phyloP scores from a whole-genome alignment of 768 basidiomycete genomes.

The Auriscalpium orientale region DNA sequence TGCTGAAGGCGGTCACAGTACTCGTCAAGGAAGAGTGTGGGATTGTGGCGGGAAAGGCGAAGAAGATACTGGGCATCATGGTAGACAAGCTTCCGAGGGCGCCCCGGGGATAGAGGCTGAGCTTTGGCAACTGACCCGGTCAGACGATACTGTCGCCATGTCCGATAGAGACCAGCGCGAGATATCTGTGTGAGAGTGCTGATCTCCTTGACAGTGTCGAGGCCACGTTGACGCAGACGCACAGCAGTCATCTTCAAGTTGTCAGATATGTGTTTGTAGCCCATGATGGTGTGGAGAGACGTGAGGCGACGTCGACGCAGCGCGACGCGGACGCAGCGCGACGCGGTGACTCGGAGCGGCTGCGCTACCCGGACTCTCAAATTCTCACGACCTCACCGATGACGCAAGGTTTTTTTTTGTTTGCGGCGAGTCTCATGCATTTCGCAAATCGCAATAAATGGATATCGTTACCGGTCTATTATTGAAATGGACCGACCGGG shows the following conservation, averaged over 20 bases:
- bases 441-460: too few relatives aligned
- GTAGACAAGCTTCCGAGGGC: constrained; percentile 8
- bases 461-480: too few relatives aligned
- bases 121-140: constrained; percentile 14
- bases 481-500: too few relatives aligned
- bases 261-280: neutral
- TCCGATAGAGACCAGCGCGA: neutral
- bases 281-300: neutral
- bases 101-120: constrained; percentile 14
- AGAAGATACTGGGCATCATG: too few relatives aligned
- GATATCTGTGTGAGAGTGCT: constrained; percentile 8
- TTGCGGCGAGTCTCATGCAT: too few relatives aligned
- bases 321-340: too few relatives aligned
- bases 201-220: neutral
- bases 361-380: too few relatives aligned
- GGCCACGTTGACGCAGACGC: neutral
- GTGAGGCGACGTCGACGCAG: too few relatives aligned
- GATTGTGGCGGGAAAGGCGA: too few relatives aligned
- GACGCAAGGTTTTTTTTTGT: too few relatives aligned
- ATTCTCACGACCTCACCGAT: too few relatives aligned
- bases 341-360: too few relatives aligned
- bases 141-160: neutral
- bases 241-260: neutral
- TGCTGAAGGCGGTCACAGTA: constrained; percentile 6
- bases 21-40: constrained; percentile 19